Evolutionary conservation across 2,329 filamentous ascomycete genomes (phyloP), one percentile per base, ranked within the genome.

Genomic region (Ascochyta pisi): DNA sequence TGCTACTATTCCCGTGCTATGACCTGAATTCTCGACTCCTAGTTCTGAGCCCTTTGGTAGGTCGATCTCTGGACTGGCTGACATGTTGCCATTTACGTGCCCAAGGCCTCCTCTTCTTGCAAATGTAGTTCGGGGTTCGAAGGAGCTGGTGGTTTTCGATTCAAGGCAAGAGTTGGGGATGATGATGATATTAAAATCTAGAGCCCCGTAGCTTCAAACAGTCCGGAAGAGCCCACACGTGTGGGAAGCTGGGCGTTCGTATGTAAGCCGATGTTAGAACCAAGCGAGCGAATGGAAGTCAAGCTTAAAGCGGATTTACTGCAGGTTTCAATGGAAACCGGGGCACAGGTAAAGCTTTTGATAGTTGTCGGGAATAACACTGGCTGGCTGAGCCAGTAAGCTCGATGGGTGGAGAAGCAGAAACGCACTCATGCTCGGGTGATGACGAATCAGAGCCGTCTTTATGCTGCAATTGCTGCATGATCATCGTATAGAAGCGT

Each of bases 61-160:
- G 29, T 75, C 67, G 45, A 76, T 66, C 48, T 77, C 74, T 43
- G 74, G 68, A 53, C 67, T 69, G 24, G 31, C 37, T 23, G 74
- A 69, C 77, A 79, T 79, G 42, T 8, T 57, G 39, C 47, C 55
- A 60, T 58, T 16, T 22, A 44, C 7, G 22, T 35, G 31, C 19
- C 23, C 22, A 12, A 12, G 12, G 37, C 44, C 23, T 51, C 12
- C 19, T 46, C 37, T 40, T 33, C 13, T 29, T 37, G 10, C 37
- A 52, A 33, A 15, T 27, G 9, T 33, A 19, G n/a, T 37, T 44
- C 7, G 6, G 37, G 31, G 29, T 16, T 24, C 6, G 52, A 24
- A 57, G 49, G 41, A 43, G 15, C 10, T 26, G 39, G 48, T 45
- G 52, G 43, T 23, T 12, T n/a, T 38, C 9, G 9, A 46, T 41